Evolutionary conservation across 2,329 filamentous ascomycete species (phyloP), one percentile per base, ranked within the genome.

Genomic region (Verticillium dahliae): DNA sequence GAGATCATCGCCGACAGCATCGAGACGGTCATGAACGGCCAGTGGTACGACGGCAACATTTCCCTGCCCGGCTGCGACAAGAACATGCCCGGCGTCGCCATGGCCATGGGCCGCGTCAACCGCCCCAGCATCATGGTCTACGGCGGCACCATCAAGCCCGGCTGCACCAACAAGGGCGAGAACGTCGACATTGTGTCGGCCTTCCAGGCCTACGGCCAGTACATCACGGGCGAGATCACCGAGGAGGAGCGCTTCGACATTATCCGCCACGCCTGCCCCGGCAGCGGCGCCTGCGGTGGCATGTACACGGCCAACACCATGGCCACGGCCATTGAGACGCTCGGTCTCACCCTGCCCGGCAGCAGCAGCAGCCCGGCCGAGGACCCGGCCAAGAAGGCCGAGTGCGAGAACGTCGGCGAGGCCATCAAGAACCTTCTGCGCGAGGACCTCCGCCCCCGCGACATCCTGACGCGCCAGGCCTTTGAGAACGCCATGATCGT

Each of bases 41-140:
- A 99, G 78, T 98, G 93, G 92, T 98, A 99, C 74, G 95, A 99
- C 76, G 94, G 88, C 68, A 98, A 98, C 77, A 90, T 99, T 73
- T 96, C 92, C 60, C 90, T 99, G 70, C 95, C 95, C 14, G 95
- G 95, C 57, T 99, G 95, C 78, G 95, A 99, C 84, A 99, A 99
- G 87, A 99, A 99, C 80, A 98, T 99, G 95, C 92, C 92, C 1
- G 91, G 91, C 75, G 91, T 95, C 13, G 79, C 92, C 69, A 95
- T 95, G 71, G 95, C 93, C 61, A 97, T 97, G 91, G 94, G 92
- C 41, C 86, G 95, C 68, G 87, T 97, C 67, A 98, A 99, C 81
- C 83, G 95, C 56, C 95, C 95, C 35, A 92, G 91, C 69, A 82
- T 99, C 73, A 99, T 99, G 95, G 91, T 99, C 35, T 99, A 99